These are phyloP conservation scores for Plasmopara muralis DNA, from an alignment of 352 stramenopile genomes.

Conservation along the genomic window DNA sequence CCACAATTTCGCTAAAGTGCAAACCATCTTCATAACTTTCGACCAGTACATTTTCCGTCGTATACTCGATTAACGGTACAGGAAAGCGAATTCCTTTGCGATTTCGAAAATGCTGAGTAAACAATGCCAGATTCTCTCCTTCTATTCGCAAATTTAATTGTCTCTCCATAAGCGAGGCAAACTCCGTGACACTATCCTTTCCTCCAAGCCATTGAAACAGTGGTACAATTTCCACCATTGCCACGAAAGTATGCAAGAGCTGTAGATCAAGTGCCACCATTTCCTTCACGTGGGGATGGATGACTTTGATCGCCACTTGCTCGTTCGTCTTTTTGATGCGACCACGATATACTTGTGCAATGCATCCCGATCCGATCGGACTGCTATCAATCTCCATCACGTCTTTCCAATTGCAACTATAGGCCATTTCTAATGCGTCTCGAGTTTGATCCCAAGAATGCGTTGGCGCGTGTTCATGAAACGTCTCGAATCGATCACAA, in stretches of 20 bases:
- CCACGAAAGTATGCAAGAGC: conserved; percentile 56
- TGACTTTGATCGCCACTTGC: conserved; percentile 88
- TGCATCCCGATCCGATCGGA: conserved; percentile 89
- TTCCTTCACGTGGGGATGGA: conserved; percentile 87
- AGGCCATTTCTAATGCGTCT: conserved; percentile 68
- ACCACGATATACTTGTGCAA: conserved; percentile 92
- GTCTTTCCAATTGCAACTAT: conserved; percentile 76
- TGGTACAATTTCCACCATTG: conserved; percentile 55
- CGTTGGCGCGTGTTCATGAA: conserved; percentile 84
- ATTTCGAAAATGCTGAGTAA: conserved; percentile 68
- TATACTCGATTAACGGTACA: conserved; percentile 56
- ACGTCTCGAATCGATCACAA: conserved; percentile 85
- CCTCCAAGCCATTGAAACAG: conserved; percentile 63
- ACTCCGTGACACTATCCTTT: conserved; percentile 79
- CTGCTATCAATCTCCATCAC: conserved; percentile 45
- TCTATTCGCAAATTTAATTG: conserved; percentile 91
- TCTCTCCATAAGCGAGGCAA: conserved; percentile 77
- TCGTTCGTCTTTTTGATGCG: conserved; percentile 55
- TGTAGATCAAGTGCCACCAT: conserved; percentile 87
- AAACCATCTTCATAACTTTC: conserved; percentile 86
- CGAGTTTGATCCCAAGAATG: conserved; percentile 89
- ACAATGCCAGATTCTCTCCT: conserved; percentile 81
- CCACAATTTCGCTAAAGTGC: conserved; percentile 62
- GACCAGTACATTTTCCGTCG: conserved; percentile 82
- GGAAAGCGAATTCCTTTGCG: conserved; percentile 68